phyloP scores from a whole-genome alignment of 1,284 basidiomycete genomes.

The Golubevia pallescens region DNA sequence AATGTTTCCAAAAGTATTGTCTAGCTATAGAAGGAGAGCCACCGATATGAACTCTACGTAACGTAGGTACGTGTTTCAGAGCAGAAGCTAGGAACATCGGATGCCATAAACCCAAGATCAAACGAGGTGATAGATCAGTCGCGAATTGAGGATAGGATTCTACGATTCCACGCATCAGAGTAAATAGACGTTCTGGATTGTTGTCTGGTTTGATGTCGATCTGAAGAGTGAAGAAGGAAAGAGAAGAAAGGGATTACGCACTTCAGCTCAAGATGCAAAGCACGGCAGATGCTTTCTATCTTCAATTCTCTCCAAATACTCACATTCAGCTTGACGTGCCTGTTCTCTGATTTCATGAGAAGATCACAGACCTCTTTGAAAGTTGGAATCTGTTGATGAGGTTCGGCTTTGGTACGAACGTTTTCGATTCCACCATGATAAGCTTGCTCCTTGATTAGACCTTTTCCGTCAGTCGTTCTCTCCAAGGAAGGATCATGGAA shows the following conservation, averaged over 20 bases:
- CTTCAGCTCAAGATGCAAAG: too few relatives aligned
- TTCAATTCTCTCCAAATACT: slow-evolving; percentile 7
- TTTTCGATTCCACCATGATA: slow-evolving; percentile 78
- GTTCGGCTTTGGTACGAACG: slow-evolving; percentile 79
- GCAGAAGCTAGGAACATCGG: slow-evolving; percentile 84
- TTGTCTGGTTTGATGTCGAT: slow-evolving; percentile 93
- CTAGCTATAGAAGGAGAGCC: slow-evolving; percentile 72
- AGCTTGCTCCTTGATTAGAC: slow-evolving; percentile 67
- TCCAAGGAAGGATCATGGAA: slow-evolving; percentile 83
- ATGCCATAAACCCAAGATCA: slow-evolving; percentile 85
- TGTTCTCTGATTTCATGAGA: slow-evolving; percentile 52
- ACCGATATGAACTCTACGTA: slow-evolving; percentile 85
- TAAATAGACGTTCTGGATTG: slow-evolving; percentile 84
- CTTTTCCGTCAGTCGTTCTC: slow-evolving; percentile 70
- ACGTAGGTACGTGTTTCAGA: slow-evolving; percentile 77
- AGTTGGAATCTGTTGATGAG: slow-evolving; percentile 68
- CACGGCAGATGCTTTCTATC: too few relatives aligned
- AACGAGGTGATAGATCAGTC: slow-evolving; percentile 81
- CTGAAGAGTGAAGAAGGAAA: slow-evolving; percentile 30
- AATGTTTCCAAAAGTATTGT: slow-evolving; percentile 88
- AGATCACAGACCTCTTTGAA: slow-evolving; percentile 54
- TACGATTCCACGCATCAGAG: slow-evolving; percentile 80
- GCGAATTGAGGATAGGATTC: slow-evolving; percentile 77
- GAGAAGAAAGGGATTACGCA: not conserved
- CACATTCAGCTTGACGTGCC: slow-evolving; percentile 59